Base-by-base conservation (phyloP, 2,329 filamentous ascomycete genomes). In the Xylaria sp. region DNA sequence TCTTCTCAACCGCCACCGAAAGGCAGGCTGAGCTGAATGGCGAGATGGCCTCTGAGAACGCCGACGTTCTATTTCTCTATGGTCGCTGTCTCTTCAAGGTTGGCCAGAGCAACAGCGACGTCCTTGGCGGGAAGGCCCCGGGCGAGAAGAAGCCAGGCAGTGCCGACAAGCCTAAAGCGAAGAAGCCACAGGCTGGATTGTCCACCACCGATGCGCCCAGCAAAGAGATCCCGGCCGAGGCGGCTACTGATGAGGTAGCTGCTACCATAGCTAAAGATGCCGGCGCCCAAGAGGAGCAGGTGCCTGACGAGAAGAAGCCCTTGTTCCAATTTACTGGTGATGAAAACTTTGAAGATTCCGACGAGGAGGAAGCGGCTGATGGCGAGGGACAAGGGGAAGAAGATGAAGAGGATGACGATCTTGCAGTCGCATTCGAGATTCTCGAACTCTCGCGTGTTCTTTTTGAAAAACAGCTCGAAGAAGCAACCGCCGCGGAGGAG, bases 281-380 rank as follows among this genome's bases (percentile, higher is more conserved):
- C n/a, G 67, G 54, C 33, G 78, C 79, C 19, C 78, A 73, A 68
- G 72, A 75, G 40, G 70, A 77, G 54, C 76, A 74, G 62, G 73
- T 71, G 2, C 46, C 68, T 13, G 78, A 81, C 31, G 79, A 76
- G 4, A 90, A 89, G 75, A 94, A 93, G 75, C 87, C 91, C 0
- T 86, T 92, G 65, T 97, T 99, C 76, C 91, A 96, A 70, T 96
- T 99, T 73, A 90, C 88, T 4, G 95, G 95, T 59, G 94, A 98
- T 73, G 94, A 97, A 77, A 94, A 97, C 74, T 97, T 92, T 80
- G 91, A 92, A 55, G 89, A 91, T 56, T 91, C 89, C 0, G 92
- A 95, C 49, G 90, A 92, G 49, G 90, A 92, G 49, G 90, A 92
- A 52, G 62, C 67, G 51, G 66, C 46, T 4, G 65, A 72, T 25